phyloP scores from a whole-genome alignment of 495 filamentous ascomycete species.

The Lentithecium fluviatile region DNA sequence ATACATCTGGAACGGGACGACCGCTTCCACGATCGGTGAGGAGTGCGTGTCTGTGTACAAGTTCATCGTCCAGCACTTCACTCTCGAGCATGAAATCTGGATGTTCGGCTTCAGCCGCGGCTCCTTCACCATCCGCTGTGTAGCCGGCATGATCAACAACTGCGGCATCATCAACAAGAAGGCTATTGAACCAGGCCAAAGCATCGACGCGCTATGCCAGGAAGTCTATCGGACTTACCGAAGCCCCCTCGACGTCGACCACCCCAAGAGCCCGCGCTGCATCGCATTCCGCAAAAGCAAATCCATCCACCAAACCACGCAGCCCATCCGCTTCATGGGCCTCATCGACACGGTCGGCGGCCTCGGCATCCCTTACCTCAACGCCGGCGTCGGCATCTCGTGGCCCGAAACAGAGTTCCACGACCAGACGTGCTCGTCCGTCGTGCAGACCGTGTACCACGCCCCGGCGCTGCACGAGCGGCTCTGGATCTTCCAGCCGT shows the following conservation, averaged over 20 bases:
- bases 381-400: slow-evolving; percentile 27
- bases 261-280: slow-evolving; percentile 4
- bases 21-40: slow-evolving; percentile 31
- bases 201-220: slow-evolving; percentile 11
- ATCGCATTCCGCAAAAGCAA: background rate
- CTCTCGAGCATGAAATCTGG: slow-evolving; percentile 21
- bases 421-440: slow-evolving; percentile 24
- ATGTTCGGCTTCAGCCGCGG: slow-evolving; percentile 30
- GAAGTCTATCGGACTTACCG: slow-evolving; percentile 30
- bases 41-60: slow-evolving; percentile 26
- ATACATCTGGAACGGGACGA: slow-evolving; percentile 24
- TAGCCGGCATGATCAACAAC: slow-evolving; percentile 35
- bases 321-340: slow-evolving; percentile 18
- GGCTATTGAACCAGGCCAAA: background rate
- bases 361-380: slow-evolving; percentile 27
- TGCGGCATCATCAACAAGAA: slow-evolving; percentile 25
- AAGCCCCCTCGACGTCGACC: slow-evolving; percentile 24
- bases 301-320: slow-evolving; percentile 6
- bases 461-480: slow-evolving; percentile 23
- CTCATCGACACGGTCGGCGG: slow-evolving; percentile 24
- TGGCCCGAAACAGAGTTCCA: slow-evolving; percentile 29
- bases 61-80: slow-evolving; percentile 26
- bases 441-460: slow-evolving; percentile 26
- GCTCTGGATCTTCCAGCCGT: slow-evolving; percentile 31
- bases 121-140: slow-evolving; percentile 24